Evolutionary conservation across 768 basidiomycete genomes (phyloP), one percentile per base, ranked within the genome.

Genomic region (Daedaleopsis sinensis): DNA sequence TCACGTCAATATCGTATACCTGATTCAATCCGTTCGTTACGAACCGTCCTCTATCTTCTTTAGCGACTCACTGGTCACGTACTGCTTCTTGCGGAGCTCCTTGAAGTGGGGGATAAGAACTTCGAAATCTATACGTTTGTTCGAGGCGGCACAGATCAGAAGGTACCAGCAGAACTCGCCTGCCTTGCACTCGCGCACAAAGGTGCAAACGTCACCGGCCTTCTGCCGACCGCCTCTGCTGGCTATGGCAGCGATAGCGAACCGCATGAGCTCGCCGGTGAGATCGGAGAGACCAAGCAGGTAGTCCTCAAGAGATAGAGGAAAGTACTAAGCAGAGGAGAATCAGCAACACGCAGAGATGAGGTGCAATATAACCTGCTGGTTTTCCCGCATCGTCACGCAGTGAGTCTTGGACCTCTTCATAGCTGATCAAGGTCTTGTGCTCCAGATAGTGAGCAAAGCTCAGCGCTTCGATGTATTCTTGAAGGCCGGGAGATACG

Each of bases 221-320:
- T 82, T 85, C 59, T 77, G 74, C 12, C 85, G 83, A 4, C 89
- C 89, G 3, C 89, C 89, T 49, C 82, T 83, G 16, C 81, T 83
- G 3, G 85, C 77, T 44, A 94, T 85, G 49, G 90, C 85, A 49
- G 93, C 91, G 61, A 98, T 96, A 12, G 94, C 94, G 64, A 89
- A 90, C 37, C 96, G 84, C 97, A 98, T 98, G 24, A 98, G 84
- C 75, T 99, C 97, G 47, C 97, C 97, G 0, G 94, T 97, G 21
- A 99, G 81, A 74, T 99, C 97, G 8, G 93, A 92, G 32, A 98
- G 76, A 6, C 97, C 97, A 3, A 98, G 84, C 15, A 98, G 78
- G 70, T 97, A 98, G 71, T 98, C 96, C 43, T 90, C 86, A 37
- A 85, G 71, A 10, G 93, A 82, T 36, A 96, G 71, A 4, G 87